Base-by-base conservation (phyloP, 345 rosid genomes). In the Arabidopsis suecica region DNA sequence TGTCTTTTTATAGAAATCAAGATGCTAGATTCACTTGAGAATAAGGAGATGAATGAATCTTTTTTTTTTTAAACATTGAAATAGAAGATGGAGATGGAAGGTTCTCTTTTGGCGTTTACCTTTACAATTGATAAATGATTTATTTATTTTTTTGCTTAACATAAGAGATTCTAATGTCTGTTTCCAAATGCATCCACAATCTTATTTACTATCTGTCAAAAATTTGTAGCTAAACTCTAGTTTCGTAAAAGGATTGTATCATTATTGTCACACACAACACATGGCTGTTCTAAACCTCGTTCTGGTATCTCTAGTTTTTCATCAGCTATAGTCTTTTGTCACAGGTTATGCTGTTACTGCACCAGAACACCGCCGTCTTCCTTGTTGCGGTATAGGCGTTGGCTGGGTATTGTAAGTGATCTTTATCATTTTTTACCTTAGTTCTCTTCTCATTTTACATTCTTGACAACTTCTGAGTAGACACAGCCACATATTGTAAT, bases 341-440 rank as follows among this genome's bases (percentile, higher is more conserved):
- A 3, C 40, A 68, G 74, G 79, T 77, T 77, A 77, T 65, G 72
- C 41, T 69, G 72, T 77, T 38, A 2, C 6, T 71, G 72, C 8
- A 16, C 38, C 56, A 14, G 70, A 76, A 14, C 71, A 51, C 16
- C 3, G 58, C 32, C 80, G 72, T 57, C 80, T 77, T 77, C 76
- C 76, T 32, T 77, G 80, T 64, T 77, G 76, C 49, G 80, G 76
- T 5, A 30, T 77, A 22, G 80, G 80, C 48, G 14, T 77, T 65
- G 80, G 80, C 5, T 77, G 80, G 80, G 37, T 57, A 14, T 49
- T 77, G 80, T 77, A 71, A 71, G 76, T 64, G 41, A 8, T 12
- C 55, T 30, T 49, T 9, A 32, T 68, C 73, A 37, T 56, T 49
- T 67, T 28, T 28, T 3, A 49, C 66, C 28, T 48, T 16, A 48